Base-by-base conservation (phyloP, 2,329 filamentous ascomycete genomes). In the Aspergillus unguis region DNA sequence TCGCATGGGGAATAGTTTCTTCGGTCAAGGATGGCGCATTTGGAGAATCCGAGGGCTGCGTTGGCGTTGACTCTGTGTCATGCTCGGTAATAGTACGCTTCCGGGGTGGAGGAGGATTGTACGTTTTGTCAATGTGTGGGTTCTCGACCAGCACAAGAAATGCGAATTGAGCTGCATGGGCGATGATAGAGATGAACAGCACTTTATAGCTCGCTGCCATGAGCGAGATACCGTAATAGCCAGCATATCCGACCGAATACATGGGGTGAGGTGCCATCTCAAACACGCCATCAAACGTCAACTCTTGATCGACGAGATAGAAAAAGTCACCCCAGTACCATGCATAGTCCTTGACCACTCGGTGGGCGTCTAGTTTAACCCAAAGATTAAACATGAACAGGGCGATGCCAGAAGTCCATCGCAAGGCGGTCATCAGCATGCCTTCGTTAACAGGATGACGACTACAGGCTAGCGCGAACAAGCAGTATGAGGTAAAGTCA, bases 261-360 rank as follows among this genome's bases (percentile, higher is more conserved):
- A 97, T 97, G 58, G 92, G 92, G 70, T 97, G 94, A 31, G 94
- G 94, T 23, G 94, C 94, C 86, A 99, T 95, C 75, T 99, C 94
- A 70, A 97, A 99, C 58, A 99, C 94, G 52, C 94, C 94, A 68
- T 99, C 94, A 71, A 99, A 99, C 45, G 92, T 97, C 70, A 99
- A 80, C 68, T 96, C 90, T 75, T 97, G 92, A 73, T 99, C 94
- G 71, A 99, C 90, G 66, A 99, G 85, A 74, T 91, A 99, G 80
- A 97, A 99, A 75, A 97, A 97, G 73, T 99, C 94, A 56, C 94
- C 94, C 94, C 94, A 99, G 75, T 97, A 99, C 94, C 94, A 99
- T 28, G 94, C 94, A 75, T 92, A 99, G 74, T 99, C 94, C 74
- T 97, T 97, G 68, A 99, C 94, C 45, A 99, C 94, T 56, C 94